Evolutionary conservation across 208 protist species (phyloP).

Genomic region (Blastocrithidia nonstop): DNA sequence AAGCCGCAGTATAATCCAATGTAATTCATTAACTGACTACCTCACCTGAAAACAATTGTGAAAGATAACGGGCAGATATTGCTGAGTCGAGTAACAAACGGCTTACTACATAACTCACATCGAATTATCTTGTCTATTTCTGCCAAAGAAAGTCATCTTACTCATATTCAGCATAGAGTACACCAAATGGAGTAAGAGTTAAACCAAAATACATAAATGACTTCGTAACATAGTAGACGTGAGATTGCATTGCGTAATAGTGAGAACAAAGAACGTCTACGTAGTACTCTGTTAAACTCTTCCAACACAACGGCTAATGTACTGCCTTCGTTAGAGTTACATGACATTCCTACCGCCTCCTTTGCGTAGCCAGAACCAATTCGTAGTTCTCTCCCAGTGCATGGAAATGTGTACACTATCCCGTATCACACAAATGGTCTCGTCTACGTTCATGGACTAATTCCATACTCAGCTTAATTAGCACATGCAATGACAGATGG

Average conservation of each 20-base stretch:
- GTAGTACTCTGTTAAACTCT: no score
- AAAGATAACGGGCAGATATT: slow-evolving; percentile 37
- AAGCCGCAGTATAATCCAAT: slow-evolving; percentile 53
- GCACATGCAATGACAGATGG: slow-evolving; percentile 13
- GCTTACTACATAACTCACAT: slow-evolving; percentile 61
- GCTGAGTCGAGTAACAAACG: slow-evolving; percentile 38
- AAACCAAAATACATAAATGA: no score
- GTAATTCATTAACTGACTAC: slow-evolving; percentile 82
- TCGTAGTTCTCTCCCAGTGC: slow-evolving; percentile 2
- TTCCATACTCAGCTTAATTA: slow-evolving; percentile 33
- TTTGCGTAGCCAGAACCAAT: slow-evolving; percentile 63
- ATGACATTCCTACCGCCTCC: slow-evolving; percentile 56
- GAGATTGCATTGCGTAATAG: no score
- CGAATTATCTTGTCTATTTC: slow-evolving; percentile 48
- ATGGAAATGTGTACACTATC: slow-evolving; percentile 30
- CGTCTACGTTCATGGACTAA: slow-evolving; percentile 80
- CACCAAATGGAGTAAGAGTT: slow-evolving; percentile 25
- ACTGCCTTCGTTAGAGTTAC: slow-evolving; percentile 61
- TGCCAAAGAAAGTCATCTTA: slow-evolving; percentile 45
- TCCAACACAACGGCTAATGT: slow-evolving; percentile 45
- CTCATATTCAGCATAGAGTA: slow-evolving; percentile 43
- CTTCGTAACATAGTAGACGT: no score
- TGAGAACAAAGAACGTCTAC: no score
- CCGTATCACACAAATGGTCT: slow-evolving; percentile 69
- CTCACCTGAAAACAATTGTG: slow-evolving; percentile 42